A percentile compares a stretch with the other conserved stretches of the same genome.
These are phyloP conservation scores for Stropharia rugosoannulata DNA, from an alignment of 768 basidiomycete genomes.

Conservation along the genomic window DNA sequence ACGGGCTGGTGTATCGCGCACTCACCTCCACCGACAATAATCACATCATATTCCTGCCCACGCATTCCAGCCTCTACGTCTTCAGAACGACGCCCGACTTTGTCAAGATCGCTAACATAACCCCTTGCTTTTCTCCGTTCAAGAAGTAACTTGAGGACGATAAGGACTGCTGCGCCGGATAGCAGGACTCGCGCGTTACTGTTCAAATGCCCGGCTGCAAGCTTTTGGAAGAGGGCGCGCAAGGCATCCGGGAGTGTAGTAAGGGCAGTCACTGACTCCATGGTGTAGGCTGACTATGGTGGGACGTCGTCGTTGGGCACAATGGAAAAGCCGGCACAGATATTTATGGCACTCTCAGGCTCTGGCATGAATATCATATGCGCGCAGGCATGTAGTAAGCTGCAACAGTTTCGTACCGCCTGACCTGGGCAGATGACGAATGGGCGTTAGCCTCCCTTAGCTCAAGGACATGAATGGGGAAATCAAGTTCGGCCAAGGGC, in stretches of 20 bases:
- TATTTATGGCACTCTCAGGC: too few relatives aligned
- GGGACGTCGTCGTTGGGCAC: too few relatives aligned
- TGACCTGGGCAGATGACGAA: too few relatives aligned
- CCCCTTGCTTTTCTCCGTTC: neutral
- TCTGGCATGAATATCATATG: too few relatives aligned
- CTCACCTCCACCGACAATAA: constrained; percentile 55
- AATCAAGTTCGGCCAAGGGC: too few relatives aligned
- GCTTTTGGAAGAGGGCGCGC: constrained; percentile 1
- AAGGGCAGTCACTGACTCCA: neutral
- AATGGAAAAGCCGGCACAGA: too few relatives aligned
- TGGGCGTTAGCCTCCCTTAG: too few relatives aligned
- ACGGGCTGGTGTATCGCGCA: neutral
- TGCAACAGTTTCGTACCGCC: too few relatives aligned
- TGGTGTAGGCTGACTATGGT: too few relatives aligned
- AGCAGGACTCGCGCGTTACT: constrained; percentile 4
- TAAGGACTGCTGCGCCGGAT: constrained; percentile 19
- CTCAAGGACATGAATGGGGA: too few relatives aligned
- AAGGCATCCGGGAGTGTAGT: neutral
- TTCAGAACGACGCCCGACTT: constrained; percentile 16
- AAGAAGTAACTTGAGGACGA: constrained; percentile 23
- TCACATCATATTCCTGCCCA: constrained; percentile 41
- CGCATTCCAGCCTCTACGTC: neutral
- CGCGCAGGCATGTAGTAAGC: too few relatives aligned
- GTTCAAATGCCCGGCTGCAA: neutral
- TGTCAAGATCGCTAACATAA: constrained; percentile 25